phyloP scores from a whole-genome alignment of 805 yeast genomes.

The Starmerella ratchasimensis region DNA sequence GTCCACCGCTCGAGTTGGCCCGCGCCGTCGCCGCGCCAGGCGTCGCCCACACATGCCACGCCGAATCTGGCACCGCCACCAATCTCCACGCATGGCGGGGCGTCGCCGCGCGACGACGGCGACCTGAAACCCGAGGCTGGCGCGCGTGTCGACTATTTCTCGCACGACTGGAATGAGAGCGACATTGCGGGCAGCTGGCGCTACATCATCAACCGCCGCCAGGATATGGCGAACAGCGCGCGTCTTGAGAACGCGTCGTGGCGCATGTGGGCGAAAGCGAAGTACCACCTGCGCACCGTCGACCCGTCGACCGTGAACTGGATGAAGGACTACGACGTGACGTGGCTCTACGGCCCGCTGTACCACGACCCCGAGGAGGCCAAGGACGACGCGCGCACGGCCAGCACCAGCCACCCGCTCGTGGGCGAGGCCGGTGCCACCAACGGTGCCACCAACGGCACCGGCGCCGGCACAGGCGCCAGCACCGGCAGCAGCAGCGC shows the following conservation, averaged over 20 bases:
- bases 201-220: conserved; percentile 68
- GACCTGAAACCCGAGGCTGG: conserved; percentile 58
- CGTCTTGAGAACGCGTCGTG: conserved; percentile 75
- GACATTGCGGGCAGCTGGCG: conserved; percentile 95
- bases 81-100: background rate
- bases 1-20: background rate
- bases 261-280: conserved; percentile 89
- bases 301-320: conserved; percentile 88
- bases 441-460: no score
- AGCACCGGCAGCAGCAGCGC: background rate
- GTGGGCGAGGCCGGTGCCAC: no score
- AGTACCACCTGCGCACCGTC: conserved; percentile 53
- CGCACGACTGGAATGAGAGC: conserved; percentile 89
- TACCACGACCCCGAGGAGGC: conserved; percentile 25
- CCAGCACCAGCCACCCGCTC: background rate
- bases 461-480: no score
- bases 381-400: no score
- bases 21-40: background rate
- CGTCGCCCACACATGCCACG: background rate
- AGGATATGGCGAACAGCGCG: conserved; percentile 72
- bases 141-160: conserved; percentile 84
- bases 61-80: background rate
- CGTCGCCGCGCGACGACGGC: conserved; percentile 18
- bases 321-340: conserved; percentile 93
- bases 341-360: conserved; percentile 94